Evolutionary conservation across 164 flowering plant species (phyloP).

Genomic region (Chimonanthus salicifolius): DNA sequence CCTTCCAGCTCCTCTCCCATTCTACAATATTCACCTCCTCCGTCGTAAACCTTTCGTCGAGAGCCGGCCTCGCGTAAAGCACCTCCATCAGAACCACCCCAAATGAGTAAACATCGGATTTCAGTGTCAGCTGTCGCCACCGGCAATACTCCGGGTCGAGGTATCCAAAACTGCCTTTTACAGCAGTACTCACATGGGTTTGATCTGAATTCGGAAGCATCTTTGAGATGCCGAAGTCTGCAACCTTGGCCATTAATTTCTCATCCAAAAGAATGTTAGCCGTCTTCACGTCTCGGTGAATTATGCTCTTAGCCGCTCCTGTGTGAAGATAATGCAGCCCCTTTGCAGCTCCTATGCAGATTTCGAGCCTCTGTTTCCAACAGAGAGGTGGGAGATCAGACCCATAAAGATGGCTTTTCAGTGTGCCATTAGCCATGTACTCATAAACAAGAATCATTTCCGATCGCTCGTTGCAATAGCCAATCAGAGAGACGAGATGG

Average conservation of each 20-base stretch:
- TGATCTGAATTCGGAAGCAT: constrained; percentile 85
- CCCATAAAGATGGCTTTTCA: constrained; percentile 88
- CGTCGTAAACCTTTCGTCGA: no score
- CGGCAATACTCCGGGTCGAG: constrained; percentile 95
- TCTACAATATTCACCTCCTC: no score
- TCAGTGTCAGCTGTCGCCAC: constrained; percentile 85
- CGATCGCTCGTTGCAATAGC: constrained; percentile 87
- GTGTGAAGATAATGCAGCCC: constrained; percentile 98
- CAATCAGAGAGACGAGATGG: constrained; percentile 90
- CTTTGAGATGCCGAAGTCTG: constrained; percentile 94
- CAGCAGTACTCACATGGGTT: constrained; percentile 95
- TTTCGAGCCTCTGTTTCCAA: constrained; percentile 91
- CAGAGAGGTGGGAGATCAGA: constrained; percentile 72
- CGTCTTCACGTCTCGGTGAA: constrained; percentile 94
- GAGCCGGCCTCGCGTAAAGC: constrained; percentile 79
- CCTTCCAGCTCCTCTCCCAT: no score
- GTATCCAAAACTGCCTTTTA: constrained; percentile 90
- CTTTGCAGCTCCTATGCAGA: constrained; percentile 91
- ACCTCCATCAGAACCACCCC: constrained; percentile 96
- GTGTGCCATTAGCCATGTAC: constrained; percentile 58
- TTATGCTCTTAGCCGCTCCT: constrained; percentile 81
- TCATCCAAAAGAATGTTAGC: constrained; percentile 91
- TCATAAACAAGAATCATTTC: constrained; percentile 66
- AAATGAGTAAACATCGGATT: constrained; percentile 92
- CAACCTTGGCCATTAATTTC: constrained; percentile 84